A percentile compares a stretch with the other conserved stretches of the same genome.
phyloP scores from a whole-genome alignment of 768 basidiomycete species.

The Multifurca ochricompacta region DNA sequence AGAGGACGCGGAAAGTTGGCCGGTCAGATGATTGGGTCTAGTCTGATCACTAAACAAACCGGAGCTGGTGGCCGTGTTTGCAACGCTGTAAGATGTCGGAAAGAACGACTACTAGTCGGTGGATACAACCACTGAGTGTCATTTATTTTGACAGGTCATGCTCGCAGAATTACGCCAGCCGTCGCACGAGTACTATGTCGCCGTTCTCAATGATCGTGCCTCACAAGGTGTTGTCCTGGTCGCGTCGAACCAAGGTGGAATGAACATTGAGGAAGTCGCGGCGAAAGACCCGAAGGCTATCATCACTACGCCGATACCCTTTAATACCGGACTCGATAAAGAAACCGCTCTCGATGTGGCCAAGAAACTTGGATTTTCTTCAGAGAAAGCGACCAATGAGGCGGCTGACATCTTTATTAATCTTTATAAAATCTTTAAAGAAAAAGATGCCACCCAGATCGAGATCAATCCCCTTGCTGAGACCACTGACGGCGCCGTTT shows the following conservation, averaged over 20 bases:
- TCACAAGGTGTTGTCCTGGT: slow-evolving; percentile 88
- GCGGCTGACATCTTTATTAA: slow-evolving; percentile 93
- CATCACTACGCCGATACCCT: slow-evolving; percentile 89
- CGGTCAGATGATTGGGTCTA: slow-evolving; percentile 86
- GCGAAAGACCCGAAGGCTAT: slow-evolving; percentile 92
- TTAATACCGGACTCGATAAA: slow-evolving; percentile 70
- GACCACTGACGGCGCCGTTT: slow-evolving; percentile 82
- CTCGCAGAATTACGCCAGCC: slow-evolving; percentile 91
- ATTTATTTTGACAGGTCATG: slow-evolving; percentile 67
- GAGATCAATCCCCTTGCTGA: slow-evolving; percentile 99
- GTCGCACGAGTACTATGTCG: slow-evolving; percentile 96
- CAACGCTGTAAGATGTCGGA: slow-evolving; percentile 67
- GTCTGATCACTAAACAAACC: slow-evolving; percentile 98
- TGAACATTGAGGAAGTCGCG: slow-evolving; percentile 99
- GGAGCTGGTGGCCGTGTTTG: slow-evolving; percentile 87
- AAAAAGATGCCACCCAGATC: slow-evolving; percentile 98
- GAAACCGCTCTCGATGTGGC: slow-evolving; percentile 69
- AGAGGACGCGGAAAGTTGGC: slow-evolving; percentile 78
- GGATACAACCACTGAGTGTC: not conserved
- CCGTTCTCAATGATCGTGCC: slow-evolving; percentile 90
- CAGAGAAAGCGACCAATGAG: slow-evolving; percentile 59
- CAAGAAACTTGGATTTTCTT: slow-evolving; percentile 84
- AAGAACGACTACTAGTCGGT: not conserved
- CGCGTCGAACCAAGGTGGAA: slow-evolving; percentile 90
- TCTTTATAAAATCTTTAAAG: slow-evolving; percentile 94